phyloP scores from a whole-genome alignment of 2,329 filamentous ascomycete species.

The Falciphora oryzae region DNA sequence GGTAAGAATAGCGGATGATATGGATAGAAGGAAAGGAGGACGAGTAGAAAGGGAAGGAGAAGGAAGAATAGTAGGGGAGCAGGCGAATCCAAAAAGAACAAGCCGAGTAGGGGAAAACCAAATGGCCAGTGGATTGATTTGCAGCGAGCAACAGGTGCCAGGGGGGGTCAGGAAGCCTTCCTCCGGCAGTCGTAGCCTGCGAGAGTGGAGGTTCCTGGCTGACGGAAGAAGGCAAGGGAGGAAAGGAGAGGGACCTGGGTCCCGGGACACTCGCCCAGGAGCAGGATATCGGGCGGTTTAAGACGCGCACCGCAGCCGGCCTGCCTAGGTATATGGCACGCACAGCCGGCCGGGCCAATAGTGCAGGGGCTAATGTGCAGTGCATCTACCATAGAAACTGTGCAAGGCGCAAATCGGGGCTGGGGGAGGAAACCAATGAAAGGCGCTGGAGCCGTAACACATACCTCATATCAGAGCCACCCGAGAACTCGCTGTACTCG shows the following conservation, averaged over 20 bases:
- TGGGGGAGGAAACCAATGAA: neutral
- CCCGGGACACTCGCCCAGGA: neutral
- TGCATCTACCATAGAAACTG: neutral
- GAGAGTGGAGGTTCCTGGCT: neutral
- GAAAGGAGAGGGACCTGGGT: neutral
- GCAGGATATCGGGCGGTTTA: neutral
- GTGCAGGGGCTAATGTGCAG: neutral
- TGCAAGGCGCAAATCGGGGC: neutral
- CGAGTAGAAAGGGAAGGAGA: neutral
- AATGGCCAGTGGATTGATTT: neutral
- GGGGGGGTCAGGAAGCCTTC: neutral
- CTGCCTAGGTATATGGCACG: neutral
- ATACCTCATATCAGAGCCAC: constrained; percentile 49
- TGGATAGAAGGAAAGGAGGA: constrained; percentile 3
- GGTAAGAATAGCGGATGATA: neutral
- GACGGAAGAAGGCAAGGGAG: neutral
- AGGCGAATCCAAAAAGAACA: constrained; percentile 3
- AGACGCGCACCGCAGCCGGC: neutral
- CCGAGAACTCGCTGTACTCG: constrained; percentile 47
- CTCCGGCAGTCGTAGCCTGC: neutral
- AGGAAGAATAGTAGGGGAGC: constrained; percentile 6
- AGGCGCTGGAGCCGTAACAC: constrained; percentile 21
- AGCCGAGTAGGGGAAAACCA: neutral
- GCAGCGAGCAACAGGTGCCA: neutral
- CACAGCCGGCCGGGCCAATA: neutral